Evolutionary conservation across 768 basidiomycete species (phyloP).

Genomic region (Termitomyces sp.): DNA sequence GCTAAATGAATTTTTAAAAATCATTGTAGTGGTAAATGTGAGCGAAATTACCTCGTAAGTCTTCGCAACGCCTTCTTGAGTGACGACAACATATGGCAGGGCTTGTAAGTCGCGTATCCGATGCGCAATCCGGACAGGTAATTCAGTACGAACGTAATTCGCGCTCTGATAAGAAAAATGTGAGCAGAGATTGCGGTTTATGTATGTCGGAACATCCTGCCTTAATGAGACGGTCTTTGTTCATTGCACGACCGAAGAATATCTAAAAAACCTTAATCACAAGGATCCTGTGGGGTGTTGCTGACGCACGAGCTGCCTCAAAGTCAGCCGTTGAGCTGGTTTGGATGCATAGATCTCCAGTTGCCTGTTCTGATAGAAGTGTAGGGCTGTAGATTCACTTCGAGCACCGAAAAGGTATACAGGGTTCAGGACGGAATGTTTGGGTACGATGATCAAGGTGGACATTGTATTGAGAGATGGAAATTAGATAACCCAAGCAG

Average conservation of each 20-base stretch:
- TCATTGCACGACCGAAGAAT: conserved; percentile 84
- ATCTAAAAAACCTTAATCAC: conserved; percentile 41
- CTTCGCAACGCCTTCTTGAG: conserved; percentile 75
- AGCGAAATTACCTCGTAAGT: conserved; percentile 72
- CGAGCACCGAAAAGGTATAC: conserved; percentile 6
- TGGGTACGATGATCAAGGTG: conserved; percentile 3
- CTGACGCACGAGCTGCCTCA: conserved; percentile 69
- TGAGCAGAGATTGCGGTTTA: neutral
- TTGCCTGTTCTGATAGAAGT: conserved; percentile 83
- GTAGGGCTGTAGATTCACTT: conserved; percentile 36
- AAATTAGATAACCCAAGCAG: neutral
- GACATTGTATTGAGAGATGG: conserved; percentile 10
- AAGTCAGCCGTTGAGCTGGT: conserved; percentile 65
- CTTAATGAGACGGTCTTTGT: conserved; percentile 73
- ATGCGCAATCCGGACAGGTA: conserved; percentile 86
- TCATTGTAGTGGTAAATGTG: neutral
- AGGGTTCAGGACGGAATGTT: neutral
- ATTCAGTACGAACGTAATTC: conserved; percentile 86
- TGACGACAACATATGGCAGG: conserved; percentile 83
- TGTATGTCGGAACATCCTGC: conserved; percentile 29
- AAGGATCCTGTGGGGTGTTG: neutral
- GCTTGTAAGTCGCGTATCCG: conserved; percentile 83
- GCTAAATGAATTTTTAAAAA: conserved; percentile 33
- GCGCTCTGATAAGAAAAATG: conserved; percentile 53
- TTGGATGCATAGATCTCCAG: conserved; percentile 77